A percentile compares a stretch with the other conserved stretches of the same genome.
Evolutionary conservation across 805 yeast species (phyloP).

Genomic region (Blastobotrys muscicola): DNA sequence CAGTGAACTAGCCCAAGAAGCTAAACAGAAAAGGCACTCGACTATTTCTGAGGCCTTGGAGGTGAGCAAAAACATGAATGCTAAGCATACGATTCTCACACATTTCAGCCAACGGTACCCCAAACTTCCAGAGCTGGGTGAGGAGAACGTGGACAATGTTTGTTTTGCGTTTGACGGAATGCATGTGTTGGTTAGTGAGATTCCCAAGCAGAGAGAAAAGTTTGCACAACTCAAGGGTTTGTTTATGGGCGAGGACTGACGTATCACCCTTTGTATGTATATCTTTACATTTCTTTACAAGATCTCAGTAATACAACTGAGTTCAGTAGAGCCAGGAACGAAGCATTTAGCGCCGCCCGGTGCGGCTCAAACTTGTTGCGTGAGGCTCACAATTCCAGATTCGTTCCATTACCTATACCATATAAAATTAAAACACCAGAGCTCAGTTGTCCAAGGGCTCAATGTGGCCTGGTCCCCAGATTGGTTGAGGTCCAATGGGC

Average conservation of each 20-base stretch:
- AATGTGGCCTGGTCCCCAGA: no score
- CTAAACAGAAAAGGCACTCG: conserved; percentile 71
- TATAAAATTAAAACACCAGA: no score
- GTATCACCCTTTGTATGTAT: neutral
- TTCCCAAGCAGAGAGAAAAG: conserved; percentile 28
- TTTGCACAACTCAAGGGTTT: conserved; percentile 15
- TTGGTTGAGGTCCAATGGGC: no score
- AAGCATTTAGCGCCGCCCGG: no score
- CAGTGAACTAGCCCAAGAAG: conserved; percentile 67
- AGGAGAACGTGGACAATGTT: conserved; percentile 13
- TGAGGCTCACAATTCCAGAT: no score
- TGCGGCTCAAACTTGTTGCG: no score
- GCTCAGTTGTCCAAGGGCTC: no score
- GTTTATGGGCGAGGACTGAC: conserved; percentile 7
- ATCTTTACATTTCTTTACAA: neutral
- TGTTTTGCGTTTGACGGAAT: conserved; percentile 60
- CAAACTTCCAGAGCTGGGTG: conserved; percentile 33
- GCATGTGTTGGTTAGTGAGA: conserved; percentile 38
- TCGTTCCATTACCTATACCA: no score
- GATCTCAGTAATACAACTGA: no score
- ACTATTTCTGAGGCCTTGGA: conserved; percentile 80
- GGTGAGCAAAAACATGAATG: conserved; percentile 62
- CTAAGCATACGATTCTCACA: conserved; percentile 62
- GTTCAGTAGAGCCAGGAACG: no score
- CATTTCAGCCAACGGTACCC: conserved; percentile 92